Conservation (phyloP, 495 filamentous ascomycete genomes). For the Immersiella caudata region DNA sequence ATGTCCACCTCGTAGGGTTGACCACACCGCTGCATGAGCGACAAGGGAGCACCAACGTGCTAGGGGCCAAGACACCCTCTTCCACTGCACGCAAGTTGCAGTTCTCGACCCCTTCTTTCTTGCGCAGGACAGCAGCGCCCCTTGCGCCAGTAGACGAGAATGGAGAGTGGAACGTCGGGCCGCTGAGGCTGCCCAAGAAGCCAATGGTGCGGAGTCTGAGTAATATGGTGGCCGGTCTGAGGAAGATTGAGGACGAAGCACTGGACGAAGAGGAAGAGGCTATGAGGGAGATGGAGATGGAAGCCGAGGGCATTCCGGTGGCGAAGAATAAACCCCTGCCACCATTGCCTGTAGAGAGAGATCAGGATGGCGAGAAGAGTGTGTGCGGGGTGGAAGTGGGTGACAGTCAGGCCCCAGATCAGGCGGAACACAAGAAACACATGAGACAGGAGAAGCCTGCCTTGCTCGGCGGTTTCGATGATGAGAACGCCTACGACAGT, state of each 20-base stretch:
- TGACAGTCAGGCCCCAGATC: constrained; percentile 58
- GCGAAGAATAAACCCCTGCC: constrained; percentile 2
- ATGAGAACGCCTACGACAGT: constrained; percentile 53
- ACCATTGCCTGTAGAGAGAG: neutral
- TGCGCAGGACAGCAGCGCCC: constrained; percentile 58
- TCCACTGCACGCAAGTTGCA: constrained; percentile 48
- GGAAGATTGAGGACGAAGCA: constrained; percentile 77
- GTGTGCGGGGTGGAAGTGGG: constrained; percentile 50
- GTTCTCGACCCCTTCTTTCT: constrained; percentile 73
- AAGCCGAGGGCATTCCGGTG: constrained; percentile 33
- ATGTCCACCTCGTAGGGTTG: constrained; percentile 61
- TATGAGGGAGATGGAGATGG: constrained; percentile 72
- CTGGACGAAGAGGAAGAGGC: constrained; percentile 79
- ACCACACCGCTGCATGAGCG: constrained; percentile 61
- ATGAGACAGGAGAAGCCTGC: constrained; percentile 31
- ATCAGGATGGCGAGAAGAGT: constrained; percentile 23
- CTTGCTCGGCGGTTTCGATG: constrained; percentile 65
- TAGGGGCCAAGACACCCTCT: constrained; percentile 43
- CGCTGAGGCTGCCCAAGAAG: constrained; percentile 62
- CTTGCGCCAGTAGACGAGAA: constrained; percentile 52
- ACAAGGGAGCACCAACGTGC: constrained; percentile 34
- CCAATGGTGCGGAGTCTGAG: constrained; percentile 73
- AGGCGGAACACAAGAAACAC: neutral
- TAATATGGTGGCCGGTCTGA: constrained; percentile 73
- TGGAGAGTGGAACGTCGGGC: constrained; percentile 49